phyloP scores from a whole-genome alignment of 106 monocot species.

The Phalaenopsis aphrodite region DNA sequence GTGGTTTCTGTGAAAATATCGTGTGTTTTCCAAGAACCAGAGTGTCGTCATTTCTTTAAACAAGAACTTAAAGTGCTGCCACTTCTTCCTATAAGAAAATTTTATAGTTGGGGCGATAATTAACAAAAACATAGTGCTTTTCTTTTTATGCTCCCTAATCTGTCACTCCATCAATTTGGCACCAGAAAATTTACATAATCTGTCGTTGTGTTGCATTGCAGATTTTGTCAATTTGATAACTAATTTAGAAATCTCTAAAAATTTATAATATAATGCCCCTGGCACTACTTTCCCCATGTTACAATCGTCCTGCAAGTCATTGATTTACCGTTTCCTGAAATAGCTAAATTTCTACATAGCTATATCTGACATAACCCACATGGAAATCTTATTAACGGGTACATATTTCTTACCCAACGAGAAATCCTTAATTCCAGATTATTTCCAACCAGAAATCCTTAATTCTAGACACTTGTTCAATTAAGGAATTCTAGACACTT shows the following conservation, averaged over 20 bases:
- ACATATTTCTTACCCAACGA: background rate
- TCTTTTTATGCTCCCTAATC: background rate
- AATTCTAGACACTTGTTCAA: background rate
- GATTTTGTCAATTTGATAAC: background rate
- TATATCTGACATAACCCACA: background rate
- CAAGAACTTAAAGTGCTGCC: too few relatives aligned
- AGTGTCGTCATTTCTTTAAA: too few relatives aligned
- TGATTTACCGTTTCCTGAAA: background rate
- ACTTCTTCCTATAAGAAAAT: too few relatives aligned
- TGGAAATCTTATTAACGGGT: background rate
- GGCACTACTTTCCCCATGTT: background rate
- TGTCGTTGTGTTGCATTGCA: background rate
- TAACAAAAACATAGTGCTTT: background rate
- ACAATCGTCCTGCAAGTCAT: background rate
- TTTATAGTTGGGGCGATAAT: too few relatives aligned
- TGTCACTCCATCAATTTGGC: background rate
- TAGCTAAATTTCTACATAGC: background rate
- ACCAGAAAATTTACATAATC: background rate
- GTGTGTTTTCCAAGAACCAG: too few relatives aligned
- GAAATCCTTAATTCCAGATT: background rate
- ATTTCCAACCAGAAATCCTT: background rate
- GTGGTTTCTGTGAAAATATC: too few relatives aligned
- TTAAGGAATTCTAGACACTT: background rate
- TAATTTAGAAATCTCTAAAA: background rate
- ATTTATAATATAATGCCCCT: background rate